phyloP scores from a whole-genome alignment of 2,329 filamentous ascomycete genomes.

The Fusarium bactridioides region DNA sequence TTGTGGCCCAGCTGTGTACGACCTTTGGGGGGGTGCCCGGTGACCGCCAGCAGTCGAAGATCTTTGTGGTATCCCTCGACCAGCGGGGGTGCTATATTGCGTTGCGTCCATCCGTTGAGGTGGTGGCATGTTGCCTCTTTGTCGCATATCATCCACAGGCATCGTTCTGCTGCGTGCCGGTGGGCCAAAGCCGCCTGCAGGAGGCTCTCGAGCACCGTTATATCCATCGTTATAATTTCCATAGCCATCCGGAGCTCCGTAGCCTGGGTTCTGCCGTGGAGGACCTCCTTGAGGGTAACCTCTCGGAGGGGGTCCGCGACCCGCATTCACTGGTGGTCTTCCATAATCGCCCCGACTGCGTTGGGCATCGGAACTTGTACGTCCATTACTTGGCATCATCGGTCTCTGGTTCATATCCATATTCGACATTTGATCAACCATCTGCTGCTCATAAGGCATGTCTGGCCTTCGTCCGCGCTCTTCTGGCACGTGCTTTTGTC shows the following conservation, averaged over 20 bases:
- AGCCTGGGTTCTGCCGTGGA: slow-evolving; percentile 40
- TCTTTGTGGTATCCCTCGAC: slow-evolving; percentile 57
- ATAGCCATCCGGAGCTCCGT: slow-evolving; percentile 37
- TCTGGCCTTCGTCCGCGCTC: slow-evolving; percentile 31
- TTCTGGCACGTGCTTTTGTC: slow-evolving; percentile 34
- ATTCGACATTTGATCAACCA: slow-evolving; percentile 46
- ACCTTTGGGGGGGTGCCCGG: slow-evolving; percentile 61
- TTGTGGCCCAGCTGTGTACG: slow-evolving; percentile 55
- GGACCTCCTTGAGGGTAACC: slow-evolving; percentile 47
- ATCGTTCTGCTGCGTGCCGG: slow-evolving; percentile 69
- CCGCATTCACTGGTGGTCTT: slow-evolving; percentile 38
- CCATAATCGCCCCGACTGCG: slow-evolving; percentile 41
- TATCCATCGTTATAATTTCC: slow-evolving; percentile 42
- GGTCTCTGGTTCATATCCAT: slow-evolving; percentile 47
- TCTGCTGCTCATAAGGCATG: slow-evolving; percentile 43
- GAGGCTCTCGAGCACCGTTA: slow-evolving; percentile 42
- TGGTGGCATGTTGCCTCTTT: slow-evolving; percentile 48
- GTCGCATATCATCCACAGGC: slow-evolving; percentile 59
- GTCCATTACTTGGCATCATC: slow-evolving; percentile 31
- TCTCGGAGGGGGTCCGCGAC: slow-evolving; percentile 41
- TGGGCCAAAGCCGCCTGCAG: slow-evolving; percentile 56
- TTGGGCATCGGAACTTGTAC: slow-evolving; percentile 41
- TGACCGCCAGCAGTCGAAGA: slow-evolving; percentile 64
- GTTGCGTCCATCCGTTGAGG: slow-evolving; percentile 53
- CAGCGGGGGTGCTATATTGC: slow-evolving; percentile 56